phyloP scores from a whole-genome alignment of 352 stramenopile genomes.

The Pythium oligandrum region DNA sequence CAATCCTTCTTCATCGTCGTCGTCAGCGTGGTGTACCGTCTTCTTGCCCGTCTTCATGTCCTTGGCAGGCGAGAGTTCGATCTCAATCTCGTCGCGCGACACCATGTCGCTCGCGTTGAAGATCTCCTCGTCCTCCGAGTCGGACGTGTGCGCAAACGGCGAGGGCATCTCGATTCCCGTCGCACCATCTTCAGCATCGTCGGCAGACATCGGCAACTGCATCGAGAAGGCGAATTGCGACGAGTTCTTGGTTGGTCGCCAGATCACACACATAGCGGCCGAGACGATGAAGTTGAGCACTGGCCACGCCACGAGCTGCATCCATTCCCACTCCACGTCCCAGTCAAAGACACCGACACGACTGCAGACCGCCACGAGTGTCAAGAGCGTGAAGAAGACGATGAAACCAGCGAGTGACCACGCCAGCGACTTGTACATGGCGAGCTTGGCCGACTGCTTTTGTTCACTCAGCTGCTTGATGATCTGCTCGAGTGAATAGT shows the following conservation, averaged over 20 bases:
- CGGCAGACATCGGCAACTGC: conserved; percentile 74
- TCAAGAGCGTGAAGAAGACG: conserved; percentile 86
- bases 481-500: conserved; percentile 82
- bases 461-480: conserved; percentile 72
- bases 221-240: conserved; percentile 86
- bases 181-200: conserved; percentile 15
- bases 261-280: conserved; percentile 87
- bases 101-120: conserved; percentile 1
- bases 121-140: conserved; percentile 46
- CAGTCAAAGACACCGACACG: conserved; percentile 84
- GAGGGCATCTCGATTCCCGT: conserved; percentile 56
- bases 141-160: conserved; percentile 33
- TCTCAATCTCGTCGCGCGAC: conserved; percentile 31
- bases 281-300: conserved; percentile 90
- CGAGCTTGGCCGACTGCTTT: conserved; percentile 88
- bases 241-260: conserved; percentile 81
- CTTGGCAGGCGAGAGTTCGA: conserved; percentile 29
- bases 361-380: conserved; percentile 73
- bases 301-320: conserved; percentile 88
- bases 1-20: conserved; percentile 38
- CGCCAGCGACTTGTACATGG: conserved; percentile 84
- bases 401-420: conserved; percentile 82
- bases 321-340: conserved; percentile 90
- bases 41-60: background rate
- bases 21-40: conserved; percentile 1